Evolutionary conservation across 2,329 filamentous ascomycete genomes (phyloP).

Genomic region (Colletotrichum coccodes): DNA sequence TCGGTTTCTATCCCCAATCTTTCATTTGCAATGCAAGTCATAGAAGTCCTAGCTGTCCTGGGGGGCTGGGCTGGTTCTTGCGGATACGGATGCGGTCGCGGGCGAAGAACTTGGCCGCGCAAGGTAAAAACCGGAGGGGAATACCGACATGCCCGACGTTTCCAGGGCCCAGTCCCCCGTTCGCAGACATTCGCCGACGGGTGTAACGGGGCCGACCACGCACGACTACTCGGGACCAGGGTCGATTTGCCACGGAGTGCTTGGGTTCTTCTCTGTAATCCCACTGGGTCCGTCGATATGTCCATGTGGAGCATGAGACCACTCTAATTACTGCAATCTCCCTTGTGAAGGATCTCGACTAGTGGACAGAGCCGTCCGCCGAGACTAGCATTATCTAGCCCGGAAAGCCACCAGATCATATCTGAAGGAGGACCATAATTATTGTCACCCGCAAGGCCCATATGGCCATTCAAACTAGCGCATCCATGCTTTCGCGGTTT

Average conservation of each 20-base stretch:
- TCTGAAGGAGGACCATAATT: background rate
- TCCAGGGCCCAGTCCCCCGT: constrained; percentile 6
- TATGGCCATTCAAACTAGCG: background rate
- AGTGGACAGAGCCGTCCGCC: background rate
- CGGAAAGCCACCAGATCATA: background rate
- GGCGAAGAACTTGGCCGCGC: background rate
- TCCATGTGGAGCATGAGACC: constrained; percentile 19
- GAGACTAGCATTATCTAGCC: background rate
- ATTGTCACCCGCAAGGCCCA: background rate
- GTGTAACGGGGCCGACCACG: constrained; percentile 24
- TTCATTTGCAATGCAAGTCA: background rate
- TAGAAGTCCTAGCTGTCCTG: background rate
- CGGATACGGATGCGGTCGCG: background rate
- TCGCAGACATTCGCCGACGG: constrained; percentile 27
- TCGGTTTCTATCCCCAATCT: background rate
- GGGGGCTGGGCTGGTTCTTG: background rate
- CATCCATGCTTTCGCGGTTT: background rate
- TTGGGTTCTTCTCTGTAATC: constrained; percentile 22
- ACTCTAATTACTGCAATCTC: constrained; percentile 22
- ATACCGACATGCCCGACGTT: constrained; percentile 27
- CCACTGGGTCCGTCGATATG: background rate
- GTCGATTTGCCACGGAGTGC: constrained; percentile 16
- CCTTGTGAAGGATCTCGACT: background rate
- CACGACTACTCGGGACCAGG: constrained; percentile 11
- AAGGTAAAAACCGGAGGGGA: constrained; percentile 16